phyloP scores from a whole-genome alignment of 768 basidiomycete genomes.

The Mycena metata region DNA sequence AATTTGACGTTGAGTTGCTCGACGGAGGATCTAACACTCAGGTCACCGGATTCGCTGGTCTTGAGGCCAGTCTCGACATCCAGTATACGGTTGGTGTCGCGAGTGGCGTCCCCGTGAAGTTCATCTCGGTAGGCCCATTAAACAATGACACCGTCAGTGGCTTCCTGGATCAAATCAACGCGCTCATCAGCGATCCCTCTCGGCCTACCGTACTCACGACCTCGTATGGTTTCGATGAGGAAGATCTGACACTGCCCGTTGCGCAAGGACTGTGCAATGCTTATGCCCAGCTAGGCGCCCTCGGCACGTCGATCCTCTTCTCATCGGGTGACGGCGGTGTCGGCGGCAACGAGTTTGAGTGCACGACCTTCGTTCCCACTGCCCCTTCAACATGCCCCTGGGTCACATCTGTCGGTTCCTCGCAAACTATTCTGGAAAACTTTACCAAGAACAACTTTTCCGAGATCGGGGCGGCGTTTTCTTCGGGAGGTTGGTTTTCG shows the following conservation, averaged over 20 bases:
- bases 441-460: constrained; percentile 29
- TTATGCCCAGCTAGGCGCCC: constrained; percentile 60
- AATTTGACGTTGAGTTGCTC: constrained; percentile 31
- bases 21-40: constrained; percentile 37
- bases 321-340: constrained; percentile 64
- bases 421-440: no score
- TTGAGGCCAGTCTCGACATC: constrained; percentile 50
- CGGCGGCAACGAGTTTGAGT: constrained; percentile 42
- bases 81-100: constrained; percentile 52
- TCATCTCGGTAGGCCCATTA: constrained; percentile 44
- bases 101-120: constrained; percentile 44
- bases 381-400: constrained; percentile 40
- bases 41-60: constrained; percentile 19
- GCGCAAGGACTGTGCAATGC: no score
- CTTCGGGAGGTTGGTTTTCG: no score
- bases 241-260: no score
- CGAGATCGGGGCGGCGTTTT: constrained; percentile 25
- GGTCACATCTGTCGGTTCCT: constrained; percentile 43
- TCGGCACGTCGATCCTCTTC: constrained; percentile 62
- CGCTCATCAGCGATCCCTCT: constrained; percentile 17
- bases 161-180: constrained; percentile 36
- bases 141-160: constrained; percentile 36
- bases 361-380: constrained; percentile 31
- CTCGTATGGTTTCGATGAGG: no score
- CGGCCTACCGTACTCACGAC: no score